These are phyloP conservation scores for Cyclotella baltica DNA, from an alignment of 108 stramenopile species.

Conservation along the genomic window DNA sequence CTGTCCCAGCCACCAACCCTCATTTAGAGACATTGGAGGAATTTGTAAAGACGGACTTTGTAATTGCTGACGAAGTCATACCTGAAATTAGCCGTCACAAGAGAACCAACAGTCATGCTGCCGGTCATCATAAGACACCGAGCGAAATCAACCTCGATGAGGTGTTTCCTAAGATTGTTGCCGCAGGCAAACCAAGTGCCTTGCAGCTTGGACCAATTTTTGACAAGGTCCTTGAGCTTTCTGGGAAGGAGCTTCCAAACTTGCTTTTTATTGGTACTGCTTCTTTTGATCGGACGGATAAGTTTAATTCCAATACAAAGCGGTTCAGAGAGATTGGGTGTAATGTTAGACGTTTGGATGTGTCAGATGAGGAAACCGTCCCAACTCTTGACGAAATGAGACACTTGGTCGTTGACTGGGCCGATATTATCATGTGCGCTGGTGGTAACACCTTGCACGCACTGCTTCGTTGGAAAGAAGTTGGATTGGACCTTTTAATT, in stretches of 20 bases:
- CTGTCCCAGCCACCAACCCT: constrained; percentile 2
- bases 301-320: constrained; percentile 15
- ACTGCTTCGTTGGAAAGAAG: constrained; percentile 42
- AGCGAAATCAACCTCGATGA: constrained; percentile 1
- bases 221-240: constrained; percentile 33
- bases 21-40: constrained; percentile 8
- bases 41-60: constrained; percentile 10
- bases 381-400: constrained; percentile 37
- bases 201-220: constrained; percentile 21
- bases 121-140: background rate
- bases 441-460: constrained; percentile 47
- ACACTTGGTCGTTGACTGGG: constrained; percentile 39
- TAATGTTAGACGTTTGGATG: constrained; percentile 29
- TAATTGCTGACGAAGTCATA: constrained; percentile 26
- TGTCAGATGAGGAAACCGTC: constrained; percentile 26
- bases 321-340: constrained; percentile 38
- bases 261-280: constrained; percentile 46
- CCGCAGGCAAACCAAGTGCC: constrained; percentile 19
- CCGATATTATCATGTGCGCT: constrained; percentile 31
- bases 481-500: constrained; percentile 38
- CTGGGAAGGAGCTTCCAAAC: constrained; percentile 26
- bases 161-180: constrained; percentile 34
- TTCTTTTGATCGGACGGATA: constrained; percentile 38
- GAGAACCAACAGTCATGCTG: constrained; percentile 1
- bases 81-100: background rate